phyloP scores from a whole-genome alignment of 2,329 filamentous ascomycete species.

The Clarireedia hainanense region DNA sequence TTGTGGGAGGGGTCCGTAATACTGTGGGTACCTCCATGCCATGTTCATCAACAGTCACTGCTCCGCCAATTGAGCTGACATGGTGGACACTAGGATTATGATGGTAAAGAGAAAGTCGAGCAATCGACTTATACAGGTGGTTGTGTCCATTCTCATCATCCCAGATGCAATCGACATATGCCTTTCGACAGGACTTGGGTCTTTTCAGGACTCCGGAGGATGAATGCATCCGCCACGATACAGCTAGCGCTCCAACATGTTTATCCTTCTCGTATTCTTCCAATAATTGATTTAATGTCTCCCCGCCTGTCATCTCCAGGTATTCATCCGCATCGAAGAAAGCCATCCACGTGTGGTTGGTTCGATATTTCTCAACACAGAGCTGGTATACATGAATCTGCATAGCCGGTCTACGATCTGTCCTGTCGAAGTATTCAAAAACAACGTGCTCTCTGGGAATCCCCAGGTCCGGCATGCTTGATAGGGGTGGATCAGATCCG shows the following conservation, averaged over 20 bases:
- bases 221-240: slow-evolving; percentile 31
- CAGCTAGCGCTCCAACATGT: slow-evolving; percentile 25
- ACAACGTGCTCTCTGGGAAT: slow-evolving; percentile 17
- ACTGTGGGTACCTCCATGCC: slow-evolving; percentile 18
- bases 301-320: slow-evolving; percentile 21
- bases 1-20: slow-evolving; percentile 23
- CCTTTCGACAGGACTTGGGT: slow-evolving; percentile 22
- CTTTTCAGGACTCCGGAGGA: slow-evolving; percentile 24
- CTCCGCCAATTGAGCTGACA: slow-evolving; percentile 16
- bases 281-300: slow-evolving; percentile 27
- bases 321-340: slow-evolving; percentile 30
- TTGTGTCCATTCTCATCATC: slow-evolving; percentile 27
- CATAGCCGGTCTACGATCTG: slow-evolving; percentile 3
- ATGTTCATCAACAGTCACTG: slow-evolving; percentile 23
- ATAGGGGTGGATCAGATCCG: slow-evolving; percentile 20
- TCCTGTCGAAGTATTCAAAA: slow-evolving; percentile 17
- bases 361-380: slow-evolving; percentile 20
- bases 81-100: slow-evolving; percentile 12
- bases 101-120: slow-evolving; percentile 17
- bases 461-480: slow-evolving; percentile 12
- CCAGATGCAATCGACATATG: slow-evolving; percentile 27
- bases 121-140: slow-evolving; percentile 28
- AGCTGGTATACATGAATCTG: slow-evolving; percentile 18
- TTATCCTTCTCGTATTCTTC: slow-evolving; percentile 18
- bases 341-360: slow-evolving; percentile 29